Evolutionary conservation across 2,329 filamentous ascomycete species (phyloP).

Genomic region (Venturia aucupariae): DNA sequence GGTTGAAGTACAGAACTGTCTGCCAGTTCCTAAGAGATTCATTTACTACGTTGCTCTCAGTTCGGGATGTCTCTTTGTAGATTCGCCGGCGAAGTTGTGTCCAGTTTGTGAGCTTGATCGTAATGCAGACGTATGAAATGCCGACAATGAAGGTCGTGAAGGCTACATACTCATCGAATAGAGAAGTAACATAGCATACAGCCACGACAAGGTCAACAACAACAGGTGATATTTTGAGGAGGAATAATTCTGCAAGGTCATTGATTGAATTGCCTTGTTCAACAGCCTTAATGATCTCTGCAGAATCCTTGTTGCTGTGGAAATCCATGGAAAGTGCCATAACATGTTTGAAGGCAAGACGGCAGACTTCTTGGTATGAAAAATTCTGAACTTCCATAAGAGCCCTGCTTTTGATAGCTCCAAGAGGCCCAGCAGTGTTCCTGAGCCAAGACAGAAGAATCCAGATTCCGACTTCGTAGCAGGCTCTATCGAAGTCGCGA

Average conservation of each 20-base stretch:
- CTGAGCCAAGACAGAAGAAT: no score
- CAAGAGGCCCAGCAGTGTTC: no score
- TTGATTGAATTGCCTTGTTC: constrained; percentile 52
- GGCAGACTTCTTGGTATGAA: no score
- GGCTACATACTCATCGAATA: constrained; percentile 49
- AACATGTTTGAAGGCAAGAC: no score
- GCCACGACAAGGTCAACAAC: constrained; percentile 54
- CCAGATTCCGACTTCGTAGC: constrained; percentile 1
- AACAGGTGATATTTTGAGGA: constrained; percentile 53
- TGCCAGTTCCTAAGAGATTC: constrained; percentile 52
- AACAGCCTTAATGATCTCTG: constrained; percentile 54
- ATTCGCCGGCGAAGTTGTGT: constrained; percentile 32
- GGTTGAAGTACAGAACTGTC: constrained; percentile 37
- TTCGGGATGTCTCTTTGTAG: constrained; percentile 37
- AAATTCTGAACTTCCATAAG: no score
- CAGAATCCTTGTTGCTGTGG: constrained; percentile 42
- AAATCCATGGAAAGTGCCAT: no score
- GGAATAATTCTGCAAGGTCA: constrained; percentile 48
- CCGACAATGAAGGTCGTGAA: constrained; percentile 30
- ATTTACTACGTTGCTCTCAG: constrained; percentile 45
- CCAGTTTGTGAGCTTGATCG: constrained; percentile 31
- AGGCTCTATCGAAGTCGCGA: constrained; percentile 54
- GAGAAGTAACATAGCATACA: constrained; percentile 49
- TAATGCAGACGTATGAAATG: constrained; percentile 40
- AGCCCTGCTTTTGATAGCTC: no score